phyloP scores from a whole-genome alignment of 495 filamentous ascomycete genomes.

The Penicillium taxi region DNA sequence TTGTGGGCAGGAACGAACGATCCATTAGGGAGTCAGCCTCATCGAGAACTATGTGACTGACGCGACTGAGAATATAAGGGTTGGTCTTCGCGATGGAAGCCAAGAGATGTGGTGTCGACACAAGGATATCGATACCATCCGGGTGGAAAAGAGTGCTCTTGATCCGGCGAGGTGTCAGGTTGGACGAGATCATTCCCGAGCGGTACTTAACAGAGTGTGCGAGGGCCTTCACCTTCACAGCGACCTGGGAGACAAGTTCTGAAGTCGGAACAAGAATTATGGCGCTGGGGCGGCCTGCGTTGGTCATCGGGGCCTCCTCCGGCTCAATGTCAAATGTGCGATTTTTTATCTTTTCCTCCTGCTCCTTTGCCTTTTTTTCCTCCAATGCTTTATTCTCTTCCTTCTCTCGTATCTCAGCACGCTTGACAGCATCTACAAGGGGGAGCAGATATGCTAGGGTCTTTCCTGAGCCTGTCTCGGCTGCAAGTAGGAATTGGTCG shows the following conservation, averaged over 20 bases:
- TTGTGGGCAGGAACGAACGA: constrained; percentile 77
- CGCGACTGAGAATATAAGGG: constrained; percentile 80
- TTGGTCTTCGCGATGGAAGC: constrained; percentile 76
- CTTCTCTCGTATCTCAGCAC: constrained; percentile 57
- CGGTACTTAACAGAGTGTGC: constrained; percentile 79
- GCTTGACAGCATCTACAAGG: constrained; percentile 72
- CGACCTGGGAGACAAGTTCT: constrained; percentile 87
- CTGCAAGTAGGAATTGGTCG: constrained; percentile 78
- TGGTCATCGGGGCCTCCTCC: constrained; percentile 45
- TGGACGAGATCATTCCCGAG: constrained; percentile 69
- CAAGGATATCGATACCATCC: constrained; percentile 72
- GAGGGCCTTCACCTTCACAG: constrained; percentile 65
- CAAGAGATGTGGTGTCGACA: constrained; percentile 84
- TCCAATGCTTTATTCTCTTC: constrained; percentile 45
- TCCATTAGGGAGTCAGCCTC: constrained; percentile 95
- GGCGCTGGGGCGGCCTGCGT: constrained; percentile 68
- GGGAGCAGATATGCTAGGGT: constrained; percentile 88
- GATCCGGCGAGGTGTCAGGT: constrained; percentile 68
- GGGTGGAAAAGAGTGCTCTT: constrained; percentile 75
- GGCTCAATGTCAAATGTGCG: constrained; percentile 47
- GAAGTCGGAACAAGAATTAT: constrained; percentile 90
- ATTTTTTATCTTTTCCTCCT: constrained; percentile 43
- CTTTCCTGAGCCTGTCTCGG: constrained; percentile 95
- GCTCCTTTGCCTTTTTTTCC: constrained; percentile 38
- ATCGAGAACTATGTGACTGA: constrained; percentile 80